phyloP scores from a whole-genome alignment of 106 monocot species.

The Allium fistulosum region DNA sequence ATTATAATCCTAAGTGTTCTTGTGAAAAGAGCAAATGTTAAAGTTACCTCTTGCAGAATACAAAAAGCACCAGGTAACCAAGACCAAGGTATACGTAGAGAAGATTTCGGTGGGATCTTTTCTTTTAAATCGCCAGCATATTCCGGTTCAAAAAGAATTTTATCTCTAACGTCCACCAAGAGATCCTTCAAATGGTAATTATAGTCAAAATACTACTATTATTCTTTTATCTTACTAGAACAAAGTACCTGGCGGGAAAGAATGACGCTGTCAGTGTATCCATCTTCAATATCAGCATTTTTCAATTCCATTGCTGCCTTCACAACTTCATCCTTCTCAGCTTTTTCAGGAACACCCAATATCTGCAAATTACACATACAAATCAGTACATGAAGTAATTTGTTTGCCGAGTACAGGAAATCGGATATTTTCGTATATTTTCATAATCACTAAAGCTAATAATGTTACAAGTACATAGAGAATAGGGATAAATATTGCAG shows the following conservation, averaged over 20 bases:
- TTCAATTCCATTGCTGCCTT: constrained; percentile 82
- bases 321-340: constrained; percentile 96
- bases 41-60: constrained; percentile 79
- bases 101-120: constrained; percentile 74
- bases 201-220: background rate
- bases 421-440: too few relatives aligned
- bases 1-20: too few relatives aligned
- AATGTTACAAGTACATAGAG: too few relatives aligned
- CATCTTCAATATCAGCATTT: constrained; percentile 74
- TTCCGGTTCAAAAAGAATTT: constrained; percentile 92
- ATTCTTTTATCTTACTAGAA: constrained; percentile 3
- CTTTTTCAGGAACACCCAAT: constrained; percentile 71
- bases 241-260: constrained; percentile 52
- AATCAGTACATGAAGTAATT: too few relatives aligned
- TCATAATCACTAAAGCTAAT: too few relatives aligned
- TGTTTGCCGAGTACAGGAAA: too few relatives aligned
- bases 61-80: constrained; percentile 81
- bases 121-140: constrained; percentile 83
- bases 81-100: constrained; percentile 65
- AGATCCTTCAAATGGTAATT: constrained; percentile 40
- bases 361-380: constrained; percentile 34
- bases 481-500: too few relatives aligned
- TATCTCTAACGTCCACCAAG: constrained; percentile 94
- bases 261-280: constrained; percentile 63
- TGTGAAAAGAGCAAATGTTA: too few relatives aligned